These are phyloP conservation scores for Posidonia oceanica DNA, from an alignment of 116 monocot species.

Conservation along the genomic window DNA sequence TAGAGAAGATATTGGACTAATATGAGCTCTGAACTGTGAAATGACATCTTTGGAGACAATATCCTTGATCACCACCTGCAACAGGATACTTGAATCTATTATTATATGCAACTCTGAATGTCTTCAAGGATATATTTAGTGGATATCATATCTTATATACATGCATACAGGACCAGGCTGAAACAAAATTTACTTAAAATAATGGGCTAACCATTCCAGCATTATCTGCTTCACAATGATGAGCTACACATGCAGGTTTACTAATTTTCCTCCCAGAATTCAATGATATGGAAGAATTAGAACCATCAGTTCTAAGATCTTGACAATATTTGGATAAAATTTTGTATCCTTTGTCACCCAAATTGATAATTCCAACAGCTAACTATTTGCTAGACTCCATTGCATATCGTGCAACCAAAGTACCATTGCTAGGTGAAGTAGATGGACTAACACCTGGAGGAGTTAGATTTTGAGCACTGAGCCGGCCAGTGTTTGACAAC, in stretches of 20 bases:
- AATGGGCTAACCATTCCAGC: slow-evolving; percentile 77
- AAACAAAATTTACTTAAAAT: background rate
- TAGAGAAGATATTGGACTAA: slow-evolving; percentile 90
- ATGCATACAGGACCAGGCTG: background rate
- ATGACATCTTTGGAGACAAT: slow-evolving; percentile 72
- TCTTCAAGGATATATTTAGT: no score
- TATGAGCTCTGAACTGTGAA: slow-evolving; percentile 95
- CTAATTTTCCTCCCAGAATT: slow-evolving; percentile 52
- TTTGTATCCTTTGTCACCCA: slow-evolving; percentile 95
- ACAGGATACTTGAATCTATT: background rate
- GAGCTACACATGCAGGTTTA: slow-evolving; percentile 30
- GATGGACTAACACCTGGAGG: slow-evolving; percentile 94
- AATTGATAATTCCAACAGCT: slow-evolving; percentile 83
- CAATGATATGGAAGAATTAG: no score
- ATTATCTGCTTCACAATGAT: slow-evolving; percentile 80
- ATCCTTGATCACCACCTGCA: slow-evolving; percentile 92
- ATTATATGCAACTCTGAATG: background rate
- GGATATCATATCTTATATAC: background rate
- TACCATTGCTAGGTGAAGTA: slow-evolving; percentile 82
- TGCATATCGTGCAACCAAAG: slow-evolving; percentile 93
- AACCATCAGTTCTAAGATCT: slow-evolving; percentile 77
- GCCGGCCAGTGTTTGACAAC: slow-evolving; percentile 65
- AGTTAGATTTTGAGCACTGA: slow-evolving; percentile 97
- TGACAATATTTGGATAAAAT: slow-evolving; percentile 85
- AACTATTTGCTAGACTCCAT: slow-evolving; percentile 99